Percentiles rank a stretch among this genome's conserved stretches.
Evolutionary conservation across 2,329 filamentous ascomycete species (phyloP).

Genomic region (Sporothrix variecibatus): DNA sequence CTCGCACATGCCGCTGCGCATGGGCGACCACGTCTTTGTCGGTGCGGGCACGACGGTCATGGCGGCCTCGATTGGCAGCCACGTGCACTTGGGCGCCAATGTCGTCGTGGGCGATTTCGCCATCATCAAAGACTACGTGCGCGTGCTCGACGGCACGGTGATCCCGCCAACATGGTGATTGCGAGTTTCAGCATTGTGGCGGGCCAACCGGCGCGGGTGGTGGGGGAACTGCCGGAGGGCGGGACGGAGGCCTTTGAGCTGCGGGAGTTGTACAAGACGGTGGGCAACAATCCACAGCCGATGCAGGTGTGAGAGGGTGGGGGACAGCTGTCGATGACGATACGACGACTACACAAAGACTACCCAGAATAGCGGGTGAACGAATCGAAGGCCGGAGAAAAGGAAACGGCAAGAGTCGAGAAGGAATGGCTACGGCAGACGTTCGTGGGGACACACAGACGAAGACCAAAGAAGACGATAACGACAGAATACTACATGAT

Average conservation of each 20-base stretch:
- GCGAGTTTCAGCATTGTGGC: conserved; percentile 92
- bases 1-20: conserved; percentile 84
- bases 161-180: conserved; percentile 86
- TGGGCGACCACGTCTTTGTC: conserved; percentile 93
- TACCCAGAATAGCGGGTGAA: neutral
- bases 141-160: conserved; percentile 80
- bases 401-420: neutral
- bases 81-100: conserved; percentile 80
- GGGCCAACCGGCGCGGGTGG: conserved; percentile 73
- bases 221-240: conserved; percentile 79
- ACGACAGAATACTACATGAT: neutral
- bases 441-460: neutral
- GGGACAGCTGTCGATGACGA: neutral
- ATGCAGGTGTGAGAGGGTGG: conserved; percentile 38
- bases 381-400: neutral
- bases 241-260: conserved; percentile 65
- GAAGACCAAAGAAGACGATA: neutral
- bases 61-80: conserved; percentile 78
- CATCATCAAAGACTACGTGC: conserved; percentile 91
- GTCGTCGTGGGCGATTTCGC: conserved; percentile 82
- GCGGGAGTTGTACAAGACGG: conserved; percentile 63
- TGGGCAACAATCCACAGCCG: conserved; percentile 58
- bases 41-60: conserved; percentile 75
- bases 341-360: neutral
- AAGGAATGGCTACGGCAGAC: neutral